Percentiles rank a stretch among this genome's conserved stretches.
phyloP scores from a whole-genome alignment of 2,329 filamentous ascomycete genomes.

The Chaetoscypha palmicola region DNA sequence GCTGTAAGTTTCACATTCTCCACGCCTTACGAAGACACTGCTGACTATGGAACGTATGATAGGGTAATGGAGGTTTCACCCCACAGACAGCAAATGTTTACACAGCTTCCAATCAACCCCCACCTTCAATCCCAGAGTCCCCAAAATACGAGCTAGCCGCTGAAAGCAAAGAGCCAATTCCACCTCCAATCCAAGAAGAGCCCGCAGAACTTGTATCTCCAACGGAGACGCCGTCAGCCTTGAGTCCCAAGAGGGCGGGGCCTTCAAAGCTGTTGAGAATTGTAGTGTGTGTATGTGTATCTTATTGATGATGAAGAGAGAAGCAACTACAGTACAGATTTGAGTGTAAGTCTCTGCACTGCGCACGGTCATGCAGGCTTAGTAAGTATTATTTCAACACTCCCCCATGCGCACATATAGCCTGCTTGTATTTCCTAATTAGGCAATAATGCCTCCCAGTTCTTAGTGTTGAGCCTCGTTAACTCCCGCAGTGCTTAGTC shows the following conservation, averaged over 20 bases:
- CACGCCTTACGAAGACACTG: neutral
- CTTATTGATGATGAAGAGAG: no score
- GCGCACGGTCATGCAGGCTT: no score
- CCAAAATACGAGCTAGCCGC: slow-evolving; percentile 7
- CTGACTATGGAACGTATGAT: neutral
- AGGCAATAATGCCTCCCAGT: no score
- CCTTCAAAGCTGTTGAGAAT: neutral
- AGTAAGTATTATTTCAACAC: no score
- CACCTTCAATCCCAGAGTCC: slow-evolving; percentile 3
- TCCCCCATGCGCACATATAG: no score
- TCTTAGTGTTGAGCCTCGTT: no score
- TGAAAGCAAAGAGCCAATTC: slow-evolving; percentile 5
- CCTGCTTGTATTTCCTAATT: no score
- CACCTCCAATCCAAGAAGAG: neutral
- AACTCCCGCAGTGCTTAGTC: no score
- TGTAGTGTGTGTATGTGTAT: no score
- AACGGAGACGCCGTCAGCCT: neutral
- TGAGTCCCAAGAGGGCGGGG: no score
- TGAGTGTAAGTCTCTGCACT: no score
- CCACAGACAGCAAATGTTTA: neutral
- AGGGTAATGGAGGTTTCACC: neutral
- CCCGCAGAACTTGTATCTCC: neutral
- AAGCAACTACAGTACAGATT: no score
- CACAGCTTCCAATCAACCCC: neutral
- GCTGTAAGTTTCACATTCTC: slow-evolving; percentile 4